Percentiles rank a stretch among this genome's conserved stretches.
Conservation (phyloP, 495 filamentous ascomycete species). For the Xylaria telfairii region DNA sequence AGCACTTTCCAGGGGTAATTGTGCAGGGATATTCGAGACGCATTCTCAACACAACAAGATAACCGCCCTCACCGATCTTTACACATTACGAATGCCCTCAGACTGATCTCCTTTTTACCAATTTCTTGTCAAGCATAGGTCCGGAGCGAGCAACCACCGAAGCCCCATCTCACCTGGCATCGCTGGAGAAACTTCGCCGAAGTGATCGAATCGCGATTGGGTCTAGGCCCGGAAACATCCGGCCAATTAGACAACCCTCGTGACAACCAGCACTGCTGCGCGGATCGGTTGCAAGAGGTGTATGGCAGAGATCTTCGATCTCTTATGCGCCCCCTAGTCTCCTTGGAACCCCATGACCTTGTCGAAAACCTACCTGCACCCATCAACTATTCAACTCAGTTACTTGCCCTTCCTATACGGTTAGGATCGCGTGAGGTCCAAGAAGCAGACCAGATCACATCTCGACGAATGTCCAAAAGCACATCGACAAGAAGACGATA, state of each 20-base stretch:
- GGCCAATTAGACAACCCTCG: conserved; percentile 13
- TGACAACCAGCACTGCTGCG: conserved; percentile 2
- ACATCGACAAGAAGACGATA: conserved; percentile 18
- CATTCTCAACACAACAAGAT: conserved; percentile 49
- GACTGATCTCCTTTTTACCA: conserved; percentile 36
- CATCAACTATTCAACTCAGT: neutral
- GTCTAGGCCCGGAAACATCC: neutral
- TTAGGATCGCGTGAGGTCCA: neutral
- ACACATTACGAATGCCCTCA: conserved; percentile 34
- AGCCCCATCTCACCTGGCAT: neutral
- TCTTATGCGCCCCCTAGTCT: conserved; percentile 5
- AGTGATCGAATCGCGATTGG: neutral
- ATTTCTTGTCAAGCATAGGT: conserved; percentile 22
- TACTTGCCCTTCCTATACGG: neutral
- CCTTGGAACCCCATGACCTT: conserved; percentile 12
- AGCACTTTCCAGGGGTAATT: conserved; percentile 31
- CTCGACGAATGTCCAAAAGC: conserved; percentile 28
- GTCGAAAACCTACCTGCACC: neutral
- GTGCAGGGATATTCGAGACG: conserved; percentile 50
- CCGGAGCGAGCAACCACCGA: conserved; percentile 10
- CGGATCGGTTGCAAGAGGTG: neutral
- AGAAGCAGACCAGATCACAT: conserved; percentile 19
- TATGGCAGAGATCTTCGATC: conserved; percentile 17
- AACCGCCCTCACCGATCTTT: conserved; percentile 40
- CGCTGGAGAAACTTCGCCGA: neutral